Evolutionary conservation across 2,329 filamentous ascomycete species (phyloP).

Genomic region (Pseudogymnoascus sp.): DNA sequence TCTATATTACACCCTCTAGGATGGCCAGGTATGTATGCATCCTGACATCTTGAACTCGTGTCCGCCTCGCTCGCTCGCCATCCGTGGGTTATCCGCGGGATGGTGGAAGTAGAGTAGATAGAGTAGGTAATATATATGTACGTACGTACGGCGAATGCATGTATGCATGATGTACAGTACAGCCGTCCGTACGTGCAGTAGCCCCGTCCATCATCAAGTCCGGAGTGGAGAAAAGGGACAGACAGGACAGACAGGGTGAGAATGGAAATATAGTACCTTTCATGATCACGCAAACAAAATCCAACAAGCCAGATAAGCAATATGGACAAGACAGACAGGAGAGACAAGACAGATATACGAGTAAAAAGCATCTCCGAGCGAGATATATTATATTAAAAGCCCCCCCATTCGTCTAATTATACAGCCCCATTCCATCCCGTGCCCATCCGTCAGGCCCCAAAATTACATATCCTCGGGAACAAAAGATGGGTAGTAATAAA

Average conservation of each 20-base stretch:
- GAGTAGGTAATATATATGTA: not conserved
- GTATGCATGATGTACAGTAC: not conserved
- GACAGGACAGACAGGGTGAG: not conserved
- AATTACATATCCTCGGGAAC: not conserved
- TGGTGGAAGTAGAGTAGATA: not conserved
- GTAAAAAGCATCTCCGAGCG: not conserved
- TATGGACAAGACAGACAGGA: not conserved
- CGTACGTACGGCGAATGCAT: not conserved
- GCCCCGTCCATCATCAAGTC: not conserved
- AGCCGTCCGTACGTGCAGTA: not conserved
- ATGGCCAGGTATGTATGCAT: not conserved
- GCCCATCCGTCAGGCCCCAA: not conserved
- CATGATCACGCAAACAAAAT: not conserved
- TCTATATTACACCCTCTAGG: not conserved
- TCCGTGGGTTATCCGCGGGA: not conserved
- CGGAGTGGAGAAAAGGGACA: not conserved
- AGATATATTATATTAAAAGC: not conserved
- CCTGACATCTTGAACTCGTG: not conserved
- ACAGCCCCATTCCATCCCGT: not conserved
- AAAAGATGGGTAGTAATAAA: not conserved
- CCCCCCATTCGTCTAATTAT: not conserved
- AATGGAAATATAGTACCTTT: not conserved
- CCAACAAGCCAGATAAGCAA: not conserved
- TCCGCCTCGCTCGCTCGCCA: not conserved
- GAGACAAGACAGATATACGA: not conserved